These are phyloP conservation scores for Rubroshorea leprosula DNA, from an alignment of 345 rosid genomes.

Conservation along the genomic window DNA sequence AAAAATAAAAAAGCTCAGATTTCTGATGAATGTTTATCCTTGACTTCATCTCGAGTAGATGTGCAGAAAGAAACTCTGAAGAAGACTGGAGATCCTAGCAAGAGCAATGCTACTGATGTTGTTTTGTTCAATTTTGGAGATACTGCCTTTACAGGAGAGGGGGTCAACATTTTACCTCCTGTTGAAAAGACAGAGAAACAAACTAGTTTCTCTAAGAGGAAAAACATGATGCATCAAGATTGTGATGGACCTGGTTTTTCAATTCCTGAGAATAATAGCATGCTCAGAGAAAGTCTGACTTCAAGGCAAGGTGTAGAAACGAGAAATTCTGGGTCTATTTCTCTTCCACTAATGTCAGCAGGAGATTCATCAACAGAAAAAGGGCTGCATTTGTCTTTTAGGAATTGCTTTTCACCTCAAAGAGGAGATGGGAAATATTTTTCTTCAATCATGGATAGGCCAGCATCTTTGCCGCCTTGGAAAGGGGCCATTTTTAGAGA, in stretches of 20 bases:
- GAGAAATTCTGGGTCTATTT: slow-evolving; percentile 17
- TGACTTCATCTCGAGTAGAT: slow-evolving; percentile 27
- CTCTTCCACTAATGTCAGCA: slow-evolving; percentile 26
- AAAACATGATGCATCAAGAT: slow-evolving; percentile 35
- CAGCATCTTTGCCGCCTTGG: slow-evolving; percentile 19
- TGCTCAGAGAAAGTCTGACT: slow-evolving; percentile 26
- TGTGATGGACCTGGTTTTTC: slow-evolving; percentile 29
- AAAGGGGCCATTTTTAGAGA: slow-evolving; percentile 24
- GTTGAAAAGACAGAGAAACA: slow-evolving; percentile 34
- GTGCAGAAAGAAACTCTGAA: slow-evolving; percentile 27
- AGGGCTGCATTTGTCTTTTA: slow-evolving; percentile 37
- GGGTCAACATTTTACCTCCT: slow-evolving; percentile 23
- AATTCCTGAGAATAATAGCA: slow-evolving; percentile 26
- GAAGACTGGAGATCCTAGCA: slow-evolving; percentile 23
- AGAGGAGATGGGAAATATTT: slow-evolving; percentile 28
- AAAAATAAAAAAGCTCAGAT: slow-evolving; percentile 37
- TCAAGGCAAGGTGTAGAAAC: slow-evolving; percentile 27
- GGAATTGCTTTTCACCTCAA: slow-evolving; percentile 30
- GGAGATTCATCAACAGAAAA: slow-evolving; percentile 34
- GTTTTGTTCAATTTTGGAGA: slow-evolving; percentile 18
- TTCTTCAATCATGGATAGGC: slow-evolving; percentile 27
- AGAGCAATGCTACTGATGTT: slow-evolving; percentile 19
- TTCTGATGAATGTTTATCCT: slow-evolving; percentile 31
- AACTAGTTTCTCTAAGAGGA: slow-evolving; percentile 37
- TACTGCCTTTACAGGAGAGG: slow-evolving; percentile 30